phyloP scores from a whole-genome alignment of 495 filamentous ascomycete genomes.

The Cercophora newfieldiana region DNA sequence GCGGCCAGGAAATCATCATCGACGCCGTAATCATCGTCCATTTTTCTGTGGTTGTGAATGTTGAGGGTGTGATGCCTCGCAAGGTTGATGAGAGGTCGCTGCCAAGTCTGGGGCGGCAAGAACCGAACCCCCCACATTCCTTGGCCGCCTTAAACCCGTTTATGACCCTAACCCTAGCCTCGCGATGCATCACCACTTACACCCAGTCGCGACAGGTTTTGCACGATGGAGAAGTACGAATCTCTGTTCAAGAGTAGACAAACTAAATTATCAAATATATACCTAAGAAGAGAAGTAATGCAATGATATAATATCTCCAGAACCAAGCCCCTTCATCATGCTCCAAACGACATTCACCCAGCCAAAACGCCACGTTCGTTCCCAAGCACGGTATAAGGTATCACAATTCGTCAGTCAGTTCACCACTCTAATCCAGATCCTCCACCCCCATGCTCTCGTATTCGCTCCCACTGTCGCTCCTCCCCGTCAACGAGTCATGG shows the following conservation, averaged over 20 bases:
- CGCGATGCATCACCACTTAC: not conserved
- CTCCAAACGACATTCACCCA: not conserved
- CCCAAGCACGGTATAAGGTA: not conserved
- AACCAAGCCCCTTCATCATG: not conserved
- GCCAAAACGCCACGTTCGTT: not conserved
- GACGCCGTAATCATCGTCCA: slow-evolving; percentile 61
- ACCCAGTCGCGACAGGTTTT: no score
- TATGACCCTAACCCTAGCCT: not conserved
- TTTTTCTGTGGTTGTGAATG: slow-evolving; percentile 19
- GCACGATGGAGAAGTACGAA: no score
- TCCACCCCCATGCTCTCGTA: slow-evolving; percentile 20
- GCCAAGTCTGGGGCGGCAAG: not conserved
- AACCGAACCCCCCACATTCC: not conserved
- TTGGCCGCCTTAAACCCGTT: not conserved
- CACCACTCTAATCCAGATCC: slow-evolving; percentile 26
- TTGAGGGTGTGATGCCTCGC: not conserved
- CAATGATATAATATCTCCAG: not conserved
- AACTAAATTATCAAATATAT: not conserved
- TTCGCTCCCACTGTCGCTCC: slow-evolving; percentile 17
- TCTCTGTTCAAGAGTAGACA: not conserved
- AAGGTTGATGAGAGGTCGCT: not conserved
- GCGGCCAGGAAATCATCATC: slow-evolving; percentile 60
- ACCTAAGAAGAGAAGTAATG: not conserved
- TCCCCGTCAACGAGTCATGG: slow-evolving; percentile 33
- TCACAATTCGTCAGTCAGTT: not conserved